Evolutionary conservation across 75 land plant species (phyloP).

Genomic region (Cunninghamia lanceolata): DNA sequence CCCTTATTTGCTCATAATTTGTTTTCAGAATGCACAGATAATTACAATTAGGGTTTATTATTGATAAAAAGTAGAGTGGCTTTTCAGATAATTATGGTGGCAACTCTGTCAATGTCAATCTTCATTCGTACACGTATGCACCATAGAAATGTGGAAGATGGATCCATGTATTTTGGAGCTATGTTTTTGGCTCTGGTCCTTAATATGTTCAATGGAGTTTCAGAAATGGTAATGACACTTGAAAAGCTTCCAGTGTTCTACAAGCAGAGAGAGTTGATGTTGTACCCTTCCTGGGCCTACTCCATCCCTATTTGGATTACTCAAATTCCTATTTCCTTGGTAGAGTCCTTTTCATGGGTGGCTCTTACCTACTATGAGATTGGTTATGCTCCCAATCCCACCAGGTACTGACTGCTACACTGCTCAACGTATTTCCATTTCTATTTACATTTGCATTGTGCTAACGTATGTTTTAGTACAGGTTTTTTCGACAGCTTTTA

Average conservation of each 20-base stretch:
- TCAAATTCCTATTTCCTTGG: conserved; percentile 38
- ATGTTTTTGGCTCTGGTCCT: conserved; percentile 43
- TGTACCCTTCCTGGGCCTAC: conserved; percentile 62
- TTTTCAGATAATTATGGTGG: conserved; percentile 37
- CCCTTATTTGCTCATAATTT: neutral
- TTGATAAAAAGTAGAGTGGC: neutral
- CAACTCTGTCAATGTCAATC: conserved; percentile 35
- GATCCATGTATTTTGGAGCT: conserved; percentile 37
- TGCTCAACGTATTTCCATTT: neutral
- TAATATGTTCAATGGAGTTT: conserved; percentile 59
- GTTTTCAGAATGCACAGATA: neutral
- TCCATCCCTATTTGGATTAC: conserved; percentile 37
- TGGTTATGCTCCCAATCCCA: conserved; percentile 30
- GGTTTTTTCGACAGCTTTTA: conserved; percentile 32
- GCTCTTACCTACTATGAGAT: conserved; percentile 40
- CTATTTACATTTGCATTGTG: no score
- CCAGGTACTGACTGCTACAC: conserved; percentile 5
- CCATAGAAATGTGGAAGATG: conserved; percentile 32
- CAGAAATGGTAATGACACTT: conserved; percentile 38
- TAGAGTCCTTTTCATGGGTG: conserved; percentile 40
- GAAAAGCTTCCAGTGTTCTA: conserved; percentile 55
- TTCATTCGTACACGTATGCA: conserved; percentile 51
- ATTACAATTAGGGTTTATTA: neutral
- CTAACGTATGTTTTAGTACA: neutral
- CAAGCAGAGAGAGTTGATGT: conserved; percentile 61